Percentiles rank a stretch among this genome's conserved stretches.
Evolutionary conservation across 83 land plant genomes (phyloP).

Genomic region (Picea mariana): DNA sequence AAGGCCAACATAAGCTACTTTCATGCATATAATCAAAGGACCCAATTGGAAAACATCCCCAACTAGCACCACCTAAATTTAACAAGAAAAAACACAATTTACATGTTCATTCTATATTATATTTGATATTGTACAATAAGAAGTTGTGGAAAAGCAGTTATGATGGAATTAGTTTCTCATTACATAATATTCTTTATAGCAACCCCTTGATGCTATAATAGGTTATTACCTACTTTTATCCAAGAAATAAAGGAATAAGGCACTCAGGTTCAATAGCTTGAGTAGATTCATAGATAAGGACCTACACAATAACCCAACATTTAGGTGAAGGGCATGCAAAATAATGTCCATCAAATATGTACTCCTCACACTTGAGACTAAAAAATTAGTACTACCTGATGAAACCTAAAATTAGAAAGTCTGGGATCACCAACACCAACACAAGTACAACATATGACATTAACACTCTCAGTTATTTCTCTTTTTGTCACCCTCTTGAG

Average conservation of each 20-base stretch:
- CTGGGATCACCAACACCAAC: conserved; percentile 69
- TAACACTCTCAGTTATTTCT: conserved; percentile 98
- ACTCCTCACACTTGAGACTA: background rate
- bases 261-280: conserved; percentile 41
- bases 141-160: too few species aligned
- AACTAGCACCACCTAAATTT: conserved; percentile 60
- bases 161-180: too few species aligned
- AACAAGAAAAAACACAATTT: background rate
- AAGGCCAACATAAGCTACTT: too few species aligned
- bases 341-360: background rate
- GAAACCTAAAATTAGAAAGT: conserved; percentile 88
- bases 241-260: conserved; percentile 57
- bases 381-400: conserved; percentile 58
- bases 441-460: conserved; percentile 81
- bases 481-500: conserved; percentile 96
- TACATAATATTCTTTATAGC: too few species aligned
- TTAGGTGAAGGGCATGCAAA: background rate
- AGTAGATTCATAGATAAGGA: background rate
- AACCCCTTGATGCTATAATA: too few species aligned
- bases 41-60: too few species aligned
- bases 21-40: too few species aligned
- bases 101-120: too few species aligned
- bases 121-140: too few species aligned
- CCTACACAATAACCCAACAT: conserved; percentile 32
- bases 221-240: conserved; percentile 76